These are phyloP conservation scores for Metschnikowia colocasiae DNA, from an alignment of 805 yeast genomes.

Conservation along the genomic window DNA sequence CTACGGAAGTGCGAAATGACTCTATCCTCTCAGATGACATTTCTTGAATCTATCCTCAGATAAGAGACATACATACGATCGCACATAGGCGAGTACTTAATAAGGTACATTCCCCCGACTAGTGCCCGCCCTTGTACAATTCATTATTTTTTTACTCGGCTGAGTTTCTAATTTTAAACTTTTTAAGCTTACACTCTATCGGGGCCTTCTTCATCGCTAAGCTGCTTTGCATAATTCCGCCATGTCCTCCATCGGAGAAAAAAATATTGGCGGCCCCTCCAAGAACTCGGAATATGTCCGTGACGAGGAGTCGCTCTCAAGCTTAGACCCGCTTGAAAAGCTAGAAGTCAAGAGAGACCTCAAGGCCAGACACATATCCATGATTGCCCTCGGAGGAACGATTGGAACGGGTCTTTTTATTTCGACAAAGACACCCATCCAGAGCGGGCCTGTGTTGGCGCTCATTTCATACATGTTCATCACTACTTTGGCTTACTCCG, in stretches of 20 bases:
- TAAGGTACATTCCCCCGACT: neutral
- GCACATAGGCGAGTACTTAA: conserved; percentile 1
- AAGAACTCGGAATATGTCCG: conserved; percentile 20
- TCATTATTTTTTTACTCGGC: neutral
- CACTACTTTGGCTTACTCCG: conserved; percentile 61
- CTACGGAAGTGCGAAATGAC: neutral
- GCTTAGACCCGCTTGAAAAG: conserved; percentile 10
- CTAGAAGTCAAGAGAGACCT: conserved; percentile 53
- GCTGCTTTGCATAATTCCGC: neutral
- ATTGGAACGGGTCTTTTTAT: conserved; percentile 78
- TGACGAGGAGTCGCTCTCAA: conserved; percentile 17
- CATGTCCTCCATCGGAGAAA: conserved; percentile 18
- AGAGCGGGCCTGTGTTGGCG: conserved; percentile 68
- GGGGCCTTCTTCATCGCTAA: neutral
- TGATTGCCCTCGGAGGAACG: conserved; percentile 79
- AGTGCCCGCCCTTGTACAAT: neutral
- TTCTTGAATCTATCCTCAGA: neutral
- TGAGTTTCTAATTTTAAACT: neutral
- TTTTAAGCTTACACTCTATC: neutral
- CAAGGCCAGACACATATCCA: conserved; percentile 64
- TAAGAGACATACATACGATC: conserved; percentile 6
- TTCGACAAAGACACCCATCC: conserved; percentile 54
- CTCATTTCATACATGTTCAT: conserved; percentile 62
- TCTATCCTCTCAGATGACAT: neutral
- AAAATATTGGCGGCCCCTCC: conserved; percentile 11